These are phyloP conservation scores for Schwanniomyces polymorphus DNA, from an alignment of 805 yeast genomes.

Conservation along the genomic window DNA sequence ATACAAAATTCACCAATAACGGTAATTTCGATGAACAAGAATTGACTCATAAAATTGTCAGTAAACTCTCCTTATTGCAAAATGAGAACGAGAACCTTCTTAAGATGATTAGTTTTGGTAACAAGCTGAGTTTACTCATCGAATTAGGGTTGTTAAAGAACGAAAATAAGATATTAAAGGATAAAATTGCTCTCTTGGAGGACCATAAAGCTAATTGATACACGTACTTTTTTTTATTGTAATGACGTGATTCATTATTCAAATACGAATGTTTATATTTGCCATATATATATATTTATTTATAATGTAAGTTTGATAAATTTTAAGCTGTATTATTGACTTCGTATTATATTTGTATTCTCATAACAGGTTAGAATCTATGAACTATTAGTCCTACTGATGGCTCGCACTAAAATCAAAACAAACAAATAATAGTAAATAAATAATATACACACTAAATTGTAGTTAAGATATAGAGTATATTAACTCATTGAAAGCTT, in stretches of 20 bases:
- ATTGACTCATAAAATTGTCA: slow-evolving; percentile 68
- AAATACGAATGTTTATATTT: background rate
- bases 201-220: slow-evolving; percentile 1
- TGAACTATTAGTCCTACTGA: background rate
- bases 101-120: slow-evolving; percentile 73
- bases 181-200: slow-evolving; percentile 7
- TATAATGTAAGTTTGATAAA: background rate
- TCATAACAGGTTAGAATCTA: too few relatives aligned
- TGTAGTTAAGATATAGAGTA: background rate
- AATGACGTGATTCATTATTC: background rate
- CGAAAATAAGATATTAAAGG: slow-evolving; percentile 13
- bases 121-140: slow-evolving; percentile 66
- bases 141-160: slow-evolving; percentile 61
- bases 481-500: background rate
- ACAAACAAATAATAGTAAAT: background rate
- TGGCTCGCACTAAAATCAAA: background rate
- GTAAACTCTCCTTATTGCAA: slow-evolving; percentile 57
- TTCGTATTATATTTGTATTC: too few relatives aligned
- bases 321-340: background rate
- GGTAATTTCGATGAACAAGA: slow-evolving; percentile 77
- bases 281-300: background rate
- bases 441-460: background rate
- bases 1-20: slow-evolving; percentile 33
- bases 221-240: background rate
- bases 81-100: slow-evolving; percentile 71